Conservation (phyloP, 495 filamentous ascomycete genomes). For the Neurospora sp. region DNA sequence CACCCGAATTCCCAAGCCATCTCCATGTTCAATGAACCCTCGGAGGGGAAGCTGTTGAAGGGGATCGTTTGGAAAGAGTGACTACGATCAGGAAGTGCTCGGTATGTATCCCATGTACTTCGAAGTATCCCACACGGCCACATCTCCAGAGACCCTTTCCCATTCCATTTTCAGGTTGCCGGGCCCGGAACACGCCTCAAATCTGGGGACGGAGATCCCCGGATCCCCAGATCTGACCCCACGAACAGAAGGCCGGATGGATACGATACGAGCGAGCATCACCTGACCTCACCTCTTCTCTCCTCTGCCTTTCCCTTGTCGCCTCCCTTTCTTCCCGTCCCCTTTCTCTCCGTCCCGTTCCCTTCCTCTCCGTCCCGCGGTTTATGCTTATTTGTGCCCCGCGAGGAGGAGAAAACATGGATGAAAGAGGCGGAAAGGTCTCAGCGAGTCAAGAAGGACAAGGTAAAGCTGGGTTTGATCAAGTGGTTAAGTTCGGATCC, state of each 20-base stretch:
- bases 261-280: not conserved
- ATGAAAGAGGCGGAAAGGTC: not conserved
- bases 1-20: not conserved
- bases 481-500: not conserved
- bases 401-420: not conserved
- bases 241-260: not conserved
- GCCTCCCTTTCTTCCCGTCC: no score
- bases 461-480: not conserved
- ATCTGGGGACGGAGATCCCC: not conserved
- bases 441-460: not conserved
- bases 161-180: not conserved
- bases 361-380: not conserved
- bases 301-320: not conserved
- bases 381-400: not conserved
- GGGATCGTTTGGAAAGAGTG: no score
- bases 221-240: not conserved
- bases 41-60: not conserved
- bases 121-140: not conserved
- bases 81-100: not conserved
- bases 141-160: not conserved
- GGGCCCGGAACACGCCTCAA: not conserved
- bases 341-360: not conserved
- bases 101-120: no score
- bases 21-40: not conserved
- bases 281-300: not conserved